Evolutionary conservation across 1,139 yeast species (phyloP).

Genomic region (Diutina ranongensis): DNA sequence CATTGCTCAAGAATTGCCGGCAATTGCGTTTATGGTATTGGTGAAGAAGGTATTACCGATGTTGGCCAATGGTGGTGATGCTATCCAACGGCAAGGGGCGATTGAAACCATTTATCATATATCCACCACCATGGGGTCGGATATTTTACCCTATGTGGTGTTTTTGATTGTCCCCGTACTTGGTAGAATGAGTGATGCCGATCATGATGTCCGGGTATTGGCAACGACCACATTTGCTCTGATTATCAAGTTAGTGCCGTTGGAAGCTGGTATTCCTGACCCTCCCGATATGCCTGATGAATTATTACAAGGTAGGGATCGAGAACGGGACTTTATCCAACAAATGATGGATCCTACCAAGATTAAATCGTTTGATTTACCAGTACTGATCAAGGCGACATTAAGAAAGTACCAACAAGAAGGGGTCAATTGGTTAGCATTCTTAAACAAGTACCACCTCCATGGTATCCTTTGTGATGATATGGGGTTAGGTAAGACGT

Average conservation of each 20-base stretch:
- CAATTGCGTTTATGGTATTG: slow-evolving; percentile 64
- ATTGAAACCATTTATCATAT: slow-evolving; percentile 85
- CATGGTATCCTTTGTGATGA: slow-evolving; percentile 98
- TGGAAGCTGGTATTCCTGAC: slow-evolving; percentile 95
- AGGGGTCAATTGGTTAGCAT: slow-evolving; percentile 97
- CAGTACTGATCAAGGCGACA: slow-evolving; percentile 87
- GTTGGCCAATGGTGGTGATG: slow-evolving; percentile 67
- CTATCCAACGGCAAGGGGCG: slow-evolving; percentile 84
- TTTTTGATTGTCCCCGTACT: slow-evolving; percentile 91
- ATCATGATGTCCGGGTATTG: slow-evolving; percentile 74
- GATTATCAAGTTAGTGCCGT: slow-evolving; percentile 86
- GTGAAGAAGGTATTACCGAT: slow-evolving; percentile 74
- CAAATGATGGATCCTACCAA: slow-evolving; percentile 99
- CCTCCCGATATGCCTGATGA: slow-evolving; percentile 88
- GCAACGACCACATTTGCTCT: slow-evolving; percentile 97
- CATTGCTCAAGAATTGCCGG: slow-evolving; percentile 63
- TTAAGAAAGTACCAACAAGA: slow-evolving; percentile 94
- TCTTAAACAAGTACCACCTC: slow-evolving; percentile 83
- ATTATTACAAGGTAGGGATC: slow-evolving; percentile 77
- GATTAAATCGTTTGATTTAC: slow-evolving; percentile 77
- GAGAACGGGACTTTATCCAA: slow-evolving; percentile 87
- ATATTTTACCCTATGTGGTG: slow-evolving; percentile 86
- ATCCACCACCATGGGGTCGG: slow-evolving; percentile 76
- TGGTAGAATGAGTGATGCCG: slow-evolving; percentile 97
- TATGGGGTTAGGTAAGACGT: slow-evolving; percentile 97